Percentiles rank a stretch among this genome's conserved stretches.
Evolutionary conservation across 2,329 filamentous ascomycete genomes (phyloP).

Genomic region (Aspergillus sp.): DNA sequence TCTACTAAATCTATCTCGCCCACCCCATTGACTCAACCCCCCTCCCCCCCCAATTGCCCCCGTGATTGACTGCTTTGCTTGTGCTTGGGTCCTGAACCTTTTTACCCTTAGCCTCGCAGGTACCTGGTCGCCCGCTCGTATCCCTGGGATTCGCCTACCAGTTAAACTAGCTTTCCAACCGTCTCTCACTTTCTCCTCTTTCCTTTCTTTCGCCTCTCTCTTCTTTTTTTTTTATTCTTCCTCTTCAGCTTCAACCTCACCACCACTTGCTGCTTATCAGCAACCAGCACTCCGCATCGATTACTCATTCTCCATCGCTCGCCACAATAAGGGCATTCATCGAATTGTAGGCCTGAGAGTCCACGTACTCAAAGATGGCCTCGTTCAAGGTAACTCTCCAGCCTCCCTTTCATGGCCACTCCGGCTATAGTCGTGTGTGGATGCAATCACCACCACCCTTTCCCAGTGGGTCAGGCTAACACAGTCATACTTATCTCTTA

Average conservation of each 20-base stretch:
- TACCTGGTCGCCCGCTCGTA: constrained; percentile 14
- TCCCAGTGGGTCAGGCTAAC: constrained; percentile 22
- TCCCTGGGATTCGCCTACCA: constrained; percentile 11
- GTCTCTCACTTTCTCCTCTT: constrained; percentile 1
- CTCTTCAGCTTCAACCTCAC: neutral
- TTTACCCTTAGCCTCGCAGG: constrained; percentile 13
- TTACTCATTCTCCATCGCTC: constrained; percentile 10
- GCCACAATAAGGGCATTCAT: constrained; percentile 27
- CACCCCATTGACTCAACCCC: constrained; percentile 15
- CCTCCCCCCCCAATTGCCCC: neutral
- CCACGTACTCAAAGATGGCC: constrained; percentile 36
- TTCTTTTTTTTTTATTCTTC: neutral
- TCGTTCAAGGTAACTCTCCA: constrained; percentile 41
- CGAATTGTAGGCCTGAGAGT: constrained; percentile 34
- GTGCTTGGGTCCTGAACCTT: constrained; percentile 12
- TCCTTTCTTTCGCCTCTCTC: constrained; percentile 3
- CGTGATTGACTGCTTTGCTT: neutral
- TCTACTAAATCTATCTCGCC: constrained; percentile 7
- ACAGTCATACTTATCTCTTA: constrained; percentile 21
- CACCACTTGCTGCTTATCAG: constrained; percentile 1
- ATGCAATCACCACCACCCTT: neutral
- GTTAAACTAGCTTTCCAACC: constrained; percentile 8
- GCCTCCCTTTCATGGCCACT: constrained; percentile 1
- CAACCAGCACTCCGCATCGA: constrained; percentile 1
- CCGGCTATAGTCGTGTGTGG: neutral